Evolutionary conservation across 257 asterid species (phyloP), one percentile per base, ranked within the genome.

Genomic region (Rauvolfia tetraphylla): DNA sequence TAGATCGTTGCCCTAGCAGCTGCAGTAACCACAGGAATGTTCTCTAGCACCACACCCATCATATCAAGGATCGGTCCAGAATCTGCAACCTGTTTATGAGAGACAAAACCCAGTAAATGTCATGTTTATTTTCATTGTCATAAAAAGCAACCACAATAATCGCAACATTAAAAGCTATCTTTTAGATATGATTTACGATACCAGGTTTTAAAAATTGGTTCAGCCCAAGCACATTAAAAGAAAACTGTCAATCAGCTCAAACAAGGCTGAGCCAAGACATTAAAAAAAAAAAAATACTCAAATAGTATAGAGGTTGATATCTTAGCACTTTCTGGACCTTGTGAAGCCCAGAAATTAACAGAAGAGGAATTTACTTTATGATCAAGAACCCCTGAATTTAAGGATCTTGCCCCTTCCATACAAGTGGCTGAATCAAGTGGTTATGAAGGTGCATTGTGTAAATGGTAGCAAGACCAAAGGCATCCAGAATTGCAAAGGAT

Each of bases 1-100:
- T 83, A 76, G 38, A 86, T 82, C 33, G 74, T 84, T 65, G 90
- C 76, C 77, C 90, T 84, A 53, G 88, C 85, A 49, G 80, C 75
- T 48, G 46, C 71, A 23, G 75, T 12, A 80, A 72, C 63, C 56
- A 81, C 41, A 58, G 88, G 86, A 74, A 86, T 75, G 70, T 79
- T 82, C 76, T 86, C 90, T 56, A 86, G 88, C 78, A 84, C 88
- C 76, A 82, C 86, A 65, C 81, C 86, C 83, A 86, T 79, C 86
- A 84, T 80, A 78, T 86, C 88, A 33, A 86, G 86, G 63, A 86
- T 86, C 41, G 88, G 88, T 72, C 90, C 90, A 68, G 76, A 80
- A 78, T 86, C 88, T 27, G 81, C 88, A 77, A 84, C 88, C 90
- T 86, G 81, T 72, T 61, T 33, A 79, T 31, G 51, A 38, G 65